phyloP scores from a whole-genome alignment of 257 asterid genomes.

The Nicotiana knightiana region DNA sequence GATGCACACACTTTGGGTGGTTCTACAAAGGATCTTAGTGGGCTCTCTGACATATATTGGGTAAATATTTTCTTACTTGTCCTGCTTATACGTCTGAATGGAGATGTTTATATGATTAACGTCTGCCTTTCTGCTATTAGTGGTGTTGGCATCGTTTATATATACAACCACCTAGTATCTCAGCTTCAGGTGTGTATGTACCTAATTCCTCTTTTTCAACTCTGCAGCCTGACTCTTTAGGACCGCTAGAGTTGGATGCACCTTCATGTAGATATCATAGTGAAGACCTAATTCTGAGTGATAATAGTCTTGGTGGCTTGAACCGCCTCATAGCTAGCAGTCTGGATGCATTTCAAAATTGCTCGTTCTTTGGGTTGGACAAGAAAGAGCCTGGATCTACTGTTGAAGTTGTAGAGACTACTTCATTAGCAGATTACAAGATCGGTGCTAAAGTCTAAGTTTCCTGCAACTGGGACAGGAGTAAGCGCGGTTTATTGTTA shows the following conservation, averaged over 20 bases:
- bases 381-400: conserved; percentile 56
- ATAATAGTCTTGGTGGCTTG: conserved; percentile 83
- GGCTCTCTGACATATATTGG: conserved; percentile 79
- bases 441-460: conserved; percentile 46
- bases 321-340: conserved; percentile 86
- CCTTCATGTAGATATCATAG: conserved; percentile 77
- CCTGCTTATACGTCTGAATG: conserved; percentile 3
- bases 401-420: conserved; percentile 46
- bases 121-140: neutral
- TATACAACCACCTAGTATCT: neutral
- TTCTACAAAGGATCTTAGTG: conserved; percentile 49
- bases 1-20: conserved; percentile 35
- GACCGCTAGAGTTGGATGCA: conserved; percentile 83
- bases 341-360: conserved; percentile 81
- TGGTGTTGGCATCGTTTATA: neutral
- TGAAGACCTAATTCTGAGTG: conserved; percentile 77
- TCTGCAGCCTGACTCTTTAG: conserved; percentile 92
- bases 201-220: conserved; percentile 23
- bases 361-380: conserved; percentile 78
- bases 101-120: neutral
- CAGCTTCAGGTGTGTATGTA: neutral
- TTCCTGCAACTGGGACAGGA: neutral
- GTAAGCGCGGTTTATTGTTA: neutral
- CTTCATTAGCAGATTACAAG: conserved; percentile 43
- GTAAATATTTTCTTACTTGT: conserved; percentile 35